A percentile compares a stretch with the other conserved stretches of the same genome.
phyloP scores from a whole-genome alignment of 768 basidiomycete species.

The Daedaleopsis nitida region DNA sequence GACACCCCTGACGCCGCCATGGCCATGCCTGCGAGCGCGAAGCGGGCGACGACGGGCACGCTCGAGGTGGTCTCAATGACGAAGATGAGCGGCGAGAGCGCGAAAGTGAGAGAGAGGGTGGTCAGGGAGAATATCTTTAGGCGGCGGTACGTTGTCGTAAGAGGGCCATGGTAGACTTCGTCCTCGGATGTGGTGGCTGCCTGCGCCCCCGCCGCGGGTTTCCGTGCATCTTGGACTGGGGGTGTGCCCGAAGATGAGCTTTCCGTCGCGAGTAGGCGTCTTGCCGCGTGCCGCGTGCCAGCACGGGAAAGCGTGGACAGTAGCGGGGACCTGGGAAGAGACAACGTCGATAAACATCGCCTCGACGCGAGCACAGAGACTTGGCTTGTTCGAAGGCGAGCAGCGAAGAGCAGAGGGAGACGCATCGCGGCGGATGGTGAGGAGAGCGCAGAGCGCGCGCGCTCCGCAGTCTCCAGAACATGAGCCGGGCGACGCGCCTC shows the following conservation, averaged over 20 bases:
- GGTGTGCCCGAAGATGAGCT: not conserved
- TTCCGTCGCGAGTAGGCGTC: not conserved
- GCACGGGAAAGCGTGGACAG: not conserved
- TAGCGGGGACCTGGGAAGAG: not conserved
- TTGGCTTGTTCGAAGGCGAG: not conserved
- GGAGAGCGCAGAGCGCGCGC: not conserved
- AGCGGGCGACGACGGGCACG: constrained; percentile 68
- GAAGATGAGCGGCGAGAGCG: constrained; percentile 80
- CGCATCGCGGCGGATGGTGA: constrained; percentile 4
- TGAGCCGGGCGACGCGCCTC: no score
- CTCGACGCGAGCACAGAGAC: not conserved
- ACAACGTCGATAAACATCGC: constrained; percentile 1
- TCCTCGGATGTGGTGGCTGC: constrained; percentile 16
- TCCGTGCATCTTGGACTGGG: not conserved
- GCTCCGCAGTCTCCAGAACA: no score
- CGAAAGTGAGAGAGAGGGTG: constrained; percentile 68
- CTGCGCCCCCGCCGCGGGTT: not conserved
- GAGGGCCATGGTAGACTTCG: constrained; percentile 67
- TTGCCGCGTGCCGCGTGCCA: not conserved
- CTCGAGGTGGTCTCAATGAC: constrained; percentile 65
- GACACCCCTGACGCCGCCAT: constrained; percentile 72
- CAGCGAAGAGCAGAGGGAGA: not conserved
- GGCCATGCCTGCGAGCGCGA: constrained; percentile 69
- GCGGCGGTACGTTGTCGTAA: constrained; percentile 69
- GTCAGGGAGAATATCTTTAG: constrained; percentile 84